Evolutionary conservation across 2,329 filamentous ascomycete species (phyloP), one percentile per base, ranked within the genome.

Genomic region (Fusarium aywerte): DNA sequence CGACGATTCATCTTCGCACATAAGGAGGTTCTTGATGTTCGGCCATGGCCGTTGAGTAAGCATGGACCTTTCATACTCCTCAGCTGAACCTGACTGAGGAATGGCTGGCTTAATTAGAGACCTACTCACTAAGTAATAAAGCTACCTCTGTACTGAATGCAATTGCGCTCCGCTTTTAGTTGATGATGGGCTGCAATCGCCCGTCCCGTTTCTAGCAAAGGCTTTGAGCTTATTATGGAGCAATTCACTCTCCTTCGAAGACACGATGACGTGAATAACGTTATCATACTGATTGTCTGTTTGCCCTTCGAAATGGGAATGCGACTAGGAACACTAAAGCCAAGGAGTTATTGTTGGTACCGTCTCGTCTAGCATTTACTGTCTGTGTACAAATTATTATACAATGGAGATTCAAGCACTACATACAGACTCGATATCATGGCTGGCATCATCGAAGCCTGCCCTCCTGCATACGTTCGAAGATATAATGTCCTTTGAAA

Each of bases 131-230:
- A 23, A 11, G 10, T 48, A 7, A n/a, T 23, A 23, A 48, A 23
- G 21, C 31, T 48, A 9, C 44, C n/a, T 48, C 16, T 23, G 9
- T 33, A 18, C 20, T 16, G 21, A 16, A 25, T 35, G 7, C 8
- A 27, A 35, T n/a, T n/a, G n/a, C n/a, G 44, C 21, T 47, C 31
- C 39, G 36, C 12, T 18, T 33, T 39, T 27, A n/a, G 31, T 69
- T 39, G 43, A 54, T 33, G 58, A 49, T 44, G 23, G 45, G 48
- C 62, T 67, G 58, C 69, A 53, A 58, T 72, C 58, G 51, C 52
- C 49, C 57, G 39, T 55, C 60, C 15, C 13, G 25, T 13, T 18
- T 13, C 10, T 31, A 11, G 33, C 15, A 23, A n/a, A 20, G 48
- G 12, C 58, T 36, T 42, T 15, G 11, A 35, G 31, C 21, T 31